Percentiles rank a stretch among this genome's conserved stretches.
Conservation (phyloP, 78 protist species). For the Trichosphaerium sp. region DNA sequence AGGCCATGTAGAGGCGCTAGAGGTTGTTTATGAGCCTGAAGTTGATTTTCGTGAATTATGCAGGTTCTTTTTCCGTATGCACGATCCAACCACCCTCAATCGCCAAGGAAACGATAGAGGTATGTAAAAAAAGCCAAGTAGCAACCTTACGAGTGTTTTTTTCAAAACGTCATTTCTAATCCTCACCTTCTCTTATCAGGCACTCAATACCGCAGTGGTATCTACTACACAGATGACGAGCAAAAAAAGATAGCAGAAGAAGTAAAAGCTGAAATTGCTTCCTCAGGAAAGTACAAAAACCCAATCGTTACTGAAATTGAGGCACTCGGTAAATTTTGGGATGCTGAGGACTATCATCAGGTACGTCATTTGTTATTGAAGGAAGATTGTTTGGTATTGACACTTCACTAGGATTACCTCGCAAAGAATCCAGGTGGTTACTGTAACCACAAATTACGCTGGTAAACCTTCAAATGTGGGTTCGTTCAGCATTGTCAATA, state of each 20-base stretch:
- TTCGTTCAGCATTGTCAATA: no score
- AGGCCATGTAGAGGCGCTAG: conserved; percentile 79
- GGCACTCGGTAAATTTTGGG: conserved; percentile 21
- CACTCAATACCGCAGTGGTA: conserved; percentile 78
- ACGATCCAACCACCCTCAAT: conserved; percentile 68
- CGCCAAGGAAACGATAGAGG: conserved; percentile 84
- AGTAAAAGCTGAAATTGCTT: not conserved
- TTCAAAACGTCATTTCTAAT: no score
- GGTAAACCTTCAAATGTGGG: no score
- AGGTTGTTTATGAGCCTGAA: conserved; percentile 59
- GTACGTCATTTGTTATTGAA: no score
- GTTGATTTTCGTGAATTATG: not conserved
- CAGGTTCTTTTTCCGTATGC: conserved; percentile 52
- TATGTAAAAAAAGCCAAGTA: no score
- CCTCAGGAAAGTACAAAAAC: not conserved
- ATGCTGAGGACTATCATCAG: conserved; percentile 69
- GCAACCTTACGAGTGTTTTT: no score
- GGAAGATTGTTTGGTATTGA: no score
- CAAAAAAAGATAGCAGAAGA: conserved; percentile 26
- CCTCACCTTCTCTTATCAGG: no score
- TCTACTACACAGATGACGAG: conserved; percentile 41
- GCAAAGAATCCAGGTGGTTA: conserved; percentile 21
- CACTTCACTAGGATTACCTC: no score
- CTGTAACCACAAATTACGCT: not conserved
- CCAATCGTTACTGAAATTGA: conserved; percentile 40